Conservation (phyloP, 2,329 filamentous ascomycete genomes). For the Alternaria ventricosa region DNA sequence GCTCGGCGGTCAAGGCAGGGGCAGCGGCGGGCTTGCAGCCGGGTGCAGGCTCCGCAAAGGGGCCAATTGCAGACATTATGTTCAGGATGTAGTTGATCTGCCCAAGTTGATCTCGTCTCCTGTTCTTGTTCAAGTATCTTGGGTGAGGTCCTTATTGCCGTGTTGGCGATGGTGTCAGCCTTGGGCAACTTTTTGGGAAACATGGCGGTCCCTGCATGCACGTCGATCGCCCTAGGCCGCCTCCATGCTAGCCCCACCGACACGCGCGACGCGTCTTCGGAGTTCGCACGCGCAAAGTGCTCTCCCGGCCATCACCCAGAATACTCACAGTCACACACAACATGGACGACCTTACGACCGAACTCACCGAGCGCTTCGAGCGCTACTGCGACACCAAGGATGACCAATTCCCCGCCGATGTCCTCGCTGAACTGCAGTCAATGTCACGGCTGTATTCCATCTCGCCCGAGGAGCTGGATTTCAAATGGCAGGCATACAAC, state of each 20-base stretch:
- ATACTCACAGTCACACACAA: conserved; percentile 11
- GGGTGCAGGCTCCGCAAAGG: conserved; percentile 49
- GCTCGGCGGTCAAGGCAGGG: conserved; percentile 72
- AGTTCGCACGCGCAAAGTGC: conserved; percentile 18
- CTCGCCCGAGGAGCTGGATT: conserved; percentile 85
- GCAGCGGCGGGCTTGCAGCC: conserved; percentile 64
- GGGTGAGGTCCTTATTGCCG: background rate
- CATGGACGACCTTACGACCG: conserved; percentile 60
- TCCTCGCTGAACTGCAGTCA: conserved; percentile 80
- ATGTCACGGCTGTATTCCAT: conserved; percentile 86
- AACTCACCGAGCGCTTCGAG: conserved; percentile 68
- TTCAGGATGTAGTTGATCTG: background rate
- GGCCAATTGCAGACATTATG: conserved; percentile 40
- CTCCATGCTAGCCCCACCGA: conserved; percentile 20
- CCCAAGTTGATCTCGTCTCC: background rate
- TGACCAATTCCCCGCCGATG: conserved; percentile 71
- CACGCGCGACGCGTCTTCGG: conserved; percentile 41
- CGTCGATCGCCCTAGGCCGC: conserved; percentile 23
- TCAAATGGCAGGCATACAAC: conserved; percentile 99
- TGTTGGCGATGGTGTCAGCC: conserved; percentile 1
- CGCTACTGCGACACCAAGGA: conserved; percentile 62
- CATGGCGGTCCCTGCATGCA: conserved; percentile 22
- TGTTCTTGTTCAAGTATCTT: background rate
- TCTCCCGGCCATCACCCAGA: conserved; percentile 5
- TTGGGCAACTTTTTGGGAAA: conserved; percentile 19